Conservation (phyloP, 140 eudicot genomes). For the Ambrosia hybrid region DNA sequence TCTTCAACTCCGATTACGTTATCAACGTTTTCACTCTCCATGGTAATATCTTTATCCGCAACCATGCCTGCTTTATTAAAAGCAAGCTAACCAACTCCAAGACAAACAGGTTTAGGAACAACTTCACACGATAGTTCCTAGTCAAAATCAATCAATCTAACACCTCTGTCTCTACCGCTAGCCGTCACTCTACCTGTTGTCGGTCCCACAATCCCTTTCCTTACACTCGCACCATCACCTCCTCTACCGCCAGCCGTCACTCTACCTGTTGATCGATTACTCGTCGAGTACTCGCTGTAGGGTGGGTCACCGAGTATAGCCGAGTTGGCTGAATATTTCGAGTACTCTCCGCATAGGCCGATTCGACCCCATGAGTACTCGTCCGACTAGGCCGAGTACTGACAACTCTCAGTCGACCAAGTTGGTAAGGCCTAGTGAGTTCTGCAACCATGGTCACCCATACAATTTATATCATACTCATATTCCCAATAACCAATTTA, state of each 20-base stretch:
- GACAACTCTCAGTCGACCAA: no score
- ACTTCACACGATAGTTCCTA: slow-evolving; percentile 68
- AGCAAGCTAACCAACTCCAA: slow-evolving; percentile 54
- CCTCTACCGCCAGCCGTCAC: slow-evolving; percentile 87
- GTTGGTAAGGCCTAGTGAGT: no score
- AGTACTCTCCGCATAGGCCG: slow-evolving; percentile 99
- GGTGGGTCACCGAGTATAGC: slow-evolving; percentile 87
- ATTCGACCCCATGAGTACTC: no score
- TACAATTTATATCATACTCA: slow-evolving; percentile 64
- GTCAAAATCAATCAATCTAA: slow-evolving; percentile 77
- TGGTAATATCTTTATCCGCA: slow-evolving; percentile 71
- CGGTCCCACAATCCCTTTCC: slow-evolving; percentile 56
- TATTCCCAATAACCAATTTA: slow-evolving; percentile 30
- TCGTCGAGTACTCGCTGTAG: slow-evolving; percentile 56
- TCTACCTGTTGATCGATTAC: slow-evolving; percentile 69
- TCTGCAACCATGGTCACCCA: slow-evolving; percentile 99
- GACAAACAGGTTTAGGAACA: slow-evolving; percentile 53
- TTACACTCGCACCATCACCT: slow-evolving; percentile 80
- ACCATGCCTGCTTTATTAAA: slow-evolving; percentile 49
- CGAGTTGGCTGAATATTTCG: slow-evolving; percentile 94
- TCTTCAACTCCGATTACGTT: slow-evolving; percentile 80
- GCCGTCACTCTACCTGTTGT: slow-evolving; percentile 29
- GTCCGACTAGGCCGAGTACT: no score
- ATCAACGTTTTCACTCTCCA: slow-evolving; percentile 92
- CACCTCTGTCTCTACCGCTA: slow-evolving; percentile 83